Evolutionary conservation across 345 rosid genomes (phyloP), one percentile per base, ranked within the genome.

Genomic region (Acer saccharum): DNA sequence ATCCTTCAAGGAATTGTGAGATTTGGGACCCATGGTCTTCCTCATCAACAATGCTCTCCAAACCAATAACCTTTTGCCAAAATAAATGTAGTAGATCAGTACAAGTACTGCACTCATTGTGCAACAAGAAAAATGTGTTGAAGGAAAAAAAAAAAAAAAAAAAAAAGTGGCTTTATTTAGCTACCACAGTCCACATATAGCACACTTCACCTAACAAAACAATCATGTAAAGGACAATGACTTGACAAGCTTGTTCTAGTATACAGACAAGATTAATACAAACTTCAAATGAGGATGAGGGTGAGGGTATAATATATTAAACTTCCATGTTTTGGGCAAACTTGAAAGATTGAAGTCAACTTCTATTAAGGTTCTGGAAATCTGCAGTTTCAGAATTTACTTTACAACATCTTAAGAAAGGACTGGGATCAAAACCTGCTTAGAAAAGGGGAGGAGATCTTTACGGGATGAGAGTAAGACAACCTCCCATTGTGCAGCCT

Each of bases 11-110:
- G 81, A 94, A 94, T 74, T 65, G 81, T 6, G 97, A 85, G 61
- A 96, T 91, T 82, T 94, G 94, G 67, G 95, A 78, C 25, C 90
- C 89, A 68, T 87, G 93, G 78, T 96, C 97, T 76, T 89, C 98
- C 69, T 81, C 93, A 69, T 77, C 89, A 0, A 20, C 27, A 16
- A 93, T 79, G 75, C 74, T 86, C 76, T 92, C 97, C 32, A 81
- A 73, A 57, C 87, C 97, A 29, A 65, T 77, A 78, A 94, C 98
- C 98, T 93, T 77, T 68, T 10, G 29, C 21, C 21, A 60, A 65
- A 55, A 71, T 27, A 68, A 77, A 77, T 21, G 41, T 57, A 55
- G 58, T 10, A 71, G 20, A 61, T 83, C 29, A 69, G 50, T 44
- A 41, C 71, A 52, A 35, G 35, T 23, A 54, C 16, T 21, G 25